Evolutionary conservation across 73 alveolate species (phyloP).

Genomic region (Paramecium pentaurelia): DNA sequence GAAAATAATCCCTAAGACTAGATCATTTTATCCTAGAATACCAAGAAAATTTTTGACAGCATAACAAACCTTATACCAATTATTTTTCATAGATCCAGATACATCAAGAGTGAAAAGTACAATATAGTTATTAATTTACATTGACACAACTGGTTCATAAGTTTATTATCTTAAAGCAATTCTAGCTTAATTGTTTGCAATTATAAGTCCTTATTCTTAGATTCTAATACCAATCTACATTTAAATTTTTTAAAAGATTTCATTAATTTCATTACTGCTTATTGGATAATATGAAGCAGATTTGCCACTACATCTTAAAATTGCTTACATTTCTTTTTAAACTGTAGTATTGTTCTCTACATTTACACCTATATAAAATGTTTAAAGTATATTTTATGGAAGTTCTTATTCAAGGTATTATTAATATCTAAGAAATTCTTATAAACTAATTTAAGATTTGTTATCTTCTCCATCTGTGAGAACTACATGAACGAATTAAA

Average conservation of each 20-base stretch:
- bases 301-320: neutral
- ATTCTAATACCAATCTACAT: neutral
- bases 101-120: constrained; percentile 11
- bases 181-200: neutral
- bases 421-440: neutral
- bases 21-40: neutral
- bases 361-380: neutral
- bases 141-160: neutral
- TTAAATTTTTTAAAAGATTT: neutral
- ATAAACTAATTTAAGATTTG: neutral
- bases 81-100: neutral
- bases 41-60: neutral
- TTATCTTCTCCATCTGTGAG: constrained; percentile 10
- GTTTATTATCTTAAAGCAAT: neutral
- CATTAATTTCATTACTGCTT: neutral
- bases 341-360: neutral
- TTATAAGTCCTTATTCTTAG: neutral
- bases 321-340: neutral
- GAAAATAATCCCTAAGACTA: neutral
- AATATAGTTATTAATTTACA: neutral
- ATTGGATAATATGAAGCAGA: neutral
- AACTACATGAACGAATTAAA: neutral
- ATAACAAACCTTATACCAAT: neutral
- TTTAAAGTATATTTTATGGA: neutral
- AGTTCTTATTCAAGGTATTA: neutral